These are phyloP conservation scores for Cylindrotheca closterium DNA, from an alignment of 108 stramenopile species.

Conservation along the genomic window DNA sequence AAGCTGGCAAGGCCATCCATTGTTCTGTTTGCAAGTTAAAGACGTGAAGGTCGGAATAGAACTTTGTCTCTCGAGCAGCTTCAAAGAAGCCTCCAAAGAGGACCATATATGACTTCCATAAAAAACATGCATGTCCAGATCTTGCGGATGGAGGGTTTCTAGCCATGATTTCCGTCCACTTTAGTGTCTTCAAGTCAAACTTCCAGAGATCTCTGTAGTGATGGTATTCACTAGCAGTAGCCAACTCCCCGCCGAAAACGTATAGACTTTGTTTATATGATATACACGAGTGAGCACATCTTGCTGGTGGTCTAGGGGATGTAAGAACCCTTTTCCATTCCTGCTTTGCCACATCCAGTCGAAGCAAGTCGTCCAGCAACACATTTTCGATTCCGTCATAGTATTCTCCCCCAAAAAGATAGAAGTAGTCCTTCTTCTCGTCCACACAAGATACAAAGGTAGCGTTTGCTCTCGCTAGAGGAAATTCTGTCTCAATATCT, in stretches of 20 bases:
- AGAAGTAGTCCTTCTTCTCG: slow-evolving; percentile 68
- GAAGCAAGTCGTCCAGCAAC: slow-evolving; percentile 88
- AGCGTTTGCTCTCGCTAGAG: slow-evolving; percentile 80
- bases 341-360: slow-evolving; percentile 59
- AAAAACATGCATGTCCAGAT: slow-evolving; percentile 85
- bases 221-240: slow-evolving; percentile 91
- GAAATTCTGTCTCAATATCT: slow-evolving; percentile 46
- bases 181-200: slow-evolving; percentile 74
- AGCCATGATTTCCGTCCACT: slow-evolving; percentile 81
- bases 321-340: slow-evolving; percentile 82
- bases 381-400: slow-evolving; percentile 92
- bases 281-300: slow-evolving; percentile 93
- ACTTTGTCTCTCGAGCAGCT: slow-evolving; percentile 70
- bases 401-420: slow-evolving; percentile 95
- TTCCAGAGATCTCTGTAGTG: slow-evolving; percentile 96
- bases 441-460: slow-evolving; percentile 57
- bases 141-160: slow-evolving; percentile 66
- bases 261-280: slow-evolving; percentile 88
- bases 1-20: slow-evolving; percentile 82
- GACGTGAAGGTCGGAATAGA: slow-evolving; percentile 81
- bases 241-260: slow-evolving; percentile 94
- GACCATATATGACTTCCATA: slow-evolving; percentile 94
- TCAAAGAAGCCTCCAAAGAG: slow-evolving; percentile 97
- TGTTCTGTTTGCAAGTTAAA: slow-evolving; percentile 75
- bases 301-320: slow-evolving; percentile 78